Conservation (phyloP, 306 rosid genomes). For the Sechiopsis laciniata region DNA sequence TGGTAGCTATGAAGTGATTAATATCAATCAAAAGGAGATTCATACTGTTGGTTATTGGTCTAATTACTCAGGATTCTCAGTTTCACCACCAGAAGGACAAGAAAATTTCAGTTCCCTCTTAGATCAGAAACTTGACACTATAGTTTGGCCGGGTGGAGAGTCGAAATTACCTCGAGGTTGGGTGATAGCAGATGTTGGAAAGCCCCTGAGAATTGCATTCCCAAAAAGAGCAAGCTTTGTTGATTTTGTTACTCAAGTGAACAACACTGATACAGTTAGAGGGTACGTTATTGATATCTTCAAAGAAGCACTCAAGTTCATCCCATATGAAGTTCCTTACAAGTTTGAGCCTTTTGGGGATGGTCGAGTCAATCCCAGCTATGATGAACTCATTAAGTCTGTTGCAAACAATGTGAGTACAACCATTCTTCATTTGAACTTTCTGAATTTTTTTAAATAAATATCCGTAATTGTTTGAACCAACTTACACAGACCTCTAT, state of each 20-base stretch:
- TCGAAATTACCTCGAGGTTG: conserved; percentile 74
- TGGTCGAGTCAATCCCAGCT: conserved; percentile 68
- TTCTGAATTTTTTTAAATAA: not conserved
- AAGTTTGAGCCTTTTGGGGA: conserved; percentile 60
- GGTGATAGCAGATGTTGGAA: conserved; percentile 63
- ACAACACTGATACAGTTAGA: conserved; percentile 34
- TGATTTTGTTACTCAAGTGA: conserved; percentile 65
- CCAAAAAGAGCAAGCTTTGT: conserved; percentile 81
- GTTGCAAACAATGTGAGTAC: conserved; percentile 55
- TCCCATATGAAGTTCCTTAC: conserved; percentile 73
- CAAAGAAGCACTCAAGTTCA: conserved; percentile 48
- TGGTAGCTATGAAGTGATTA: conserved; percentile 69
- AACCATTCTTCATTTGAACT: conserved; percentile 14
- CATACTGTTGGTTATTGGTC: conserved; percentile 70
- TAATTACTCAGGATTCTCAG: conserved; percentile 51
- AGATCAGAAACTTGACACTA: conserved; percentile 55
- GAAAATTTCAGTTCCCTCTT: conserved; percentile 24
- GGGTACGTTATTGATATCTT: conserved; percentile 82
- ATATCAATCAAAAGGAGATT: conserved; percentile 44
- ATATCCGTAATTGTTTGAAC: too few species aligned
- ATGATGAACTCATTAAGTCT: conserved; percentile 53
- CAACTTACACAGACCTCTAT: too few species aligned
- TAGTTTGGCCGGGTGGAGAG: conserved; percentile 86
- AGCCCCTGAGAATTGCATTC: conserved; percentile 74
- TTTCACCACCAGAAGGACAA: conserved; percentile 46